These are phyloP conservation scores for Colletotrichum sp. DNA, from an alignment of 2,329 filamentous ascomycete species.

Conservation along the genomic window DNA sequence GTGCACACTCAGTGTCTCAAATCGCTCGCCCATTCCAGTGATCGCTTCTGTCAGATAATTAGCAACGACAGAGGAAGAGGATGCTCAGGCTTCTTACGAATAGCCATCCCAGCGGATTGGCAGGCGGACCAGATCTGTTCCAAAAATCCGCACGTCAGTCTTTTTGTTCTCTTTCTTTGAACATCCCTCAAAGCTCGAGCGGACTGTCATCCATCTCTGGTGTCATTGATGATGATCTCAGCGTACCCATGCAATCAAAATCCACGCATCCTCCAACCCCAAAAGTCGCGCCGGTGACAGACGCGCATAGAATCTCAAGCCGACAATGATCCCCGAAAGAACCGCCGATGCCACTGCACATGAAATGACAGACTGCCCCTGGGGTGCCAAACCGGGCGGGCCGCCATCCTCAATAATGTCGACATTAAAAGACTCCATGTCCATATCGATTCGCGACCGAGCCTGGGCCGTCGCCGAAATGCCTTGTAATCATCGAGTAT, in stretches of 20 bases:
- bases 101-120: neutral
- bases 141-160: neutral
- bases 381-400: neutral
- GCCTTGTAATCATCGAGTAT: neutral
- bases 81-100: neutral
- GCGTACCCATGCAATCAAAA: conserved; percentile 11
- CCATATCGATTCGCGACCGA: neutral
- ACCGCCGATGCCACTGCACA: neutral
- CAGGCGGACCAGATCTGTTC: neutral
- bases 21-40: neutral
- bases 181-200: neutral
- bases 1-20: neutral
- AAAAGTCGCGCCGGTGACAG: neutral
- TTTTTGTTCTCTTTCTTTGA: fast-evolving
- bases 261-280: conserved; percentile 14
- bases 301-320: conserved; percentile 11
- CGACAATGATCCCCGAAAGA: conserved; percentile 5
- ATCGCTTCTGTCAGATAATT: neutral
- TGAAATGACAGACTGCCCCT: conserved; percentile 2
- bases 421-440: neutral
- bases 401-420: conserved; percentile 5
- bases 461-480: neutral
- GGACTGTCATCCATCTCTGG: fast-evolving
- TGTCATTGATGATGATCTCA: neutral
- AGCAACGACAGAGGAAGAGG: neutral